Evolutionary conservation across 768 basidiomycete species (phyloP).

Genomic region (Tulasnella sp.): DNA sequence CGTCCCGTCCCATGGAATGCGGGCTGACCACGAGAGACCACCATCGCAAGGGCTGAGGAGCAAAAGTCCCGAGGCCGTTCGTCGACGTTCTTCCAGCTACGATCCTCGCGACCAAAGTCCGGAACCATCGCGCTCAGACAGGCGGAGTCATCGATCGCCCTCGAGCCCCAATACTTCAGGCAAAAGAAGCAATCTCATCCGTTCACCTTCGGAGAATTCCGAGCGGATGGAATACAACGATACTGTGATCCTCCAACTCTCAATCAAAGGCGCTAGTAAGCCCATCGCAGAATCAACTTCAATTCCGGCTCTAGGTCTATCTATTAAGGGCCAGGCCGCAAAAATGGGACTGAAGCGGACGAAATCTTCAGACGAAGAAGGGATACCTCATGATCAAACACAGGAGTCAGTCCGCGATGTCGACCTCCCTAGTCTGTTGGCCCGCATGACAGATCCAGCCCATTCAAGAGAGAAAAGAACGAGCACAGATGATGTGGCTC

Average conservation of each 20-base stretch:
- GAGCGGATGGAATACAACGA: not conserved
- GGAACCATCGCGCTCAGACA: not conserved
- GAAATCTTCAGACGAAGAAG: not conserved
- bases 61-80: not conserved
- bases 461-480: not conserved
- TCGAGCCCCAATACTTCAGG: not conserved
- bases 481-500: not conserved
- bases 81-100: not conserved
- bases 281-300: not conserved
- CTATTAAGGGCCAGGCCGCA: constrained; percentile 22
- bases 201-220: not conserved
- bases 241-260: not conserved
- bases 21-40: not conserved
- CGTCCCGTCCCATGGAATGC: not conserved
- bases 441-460: constrained; percentile 14
- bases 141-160: not conserved
- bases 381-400: not conserved
- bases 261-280: constrained; percentile 18
- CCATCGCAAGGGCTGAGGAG: not conserved
- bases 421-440: not conserved
- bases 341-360: not conserved
- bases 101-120: not conserved
- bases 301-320: not conserved
- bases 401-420: not conserved
- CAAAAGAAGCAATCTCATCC: not conserved